Evolutionary conservation across 116 monocot genomes (phyloP), one percentile per base, ranked within the genome.

Genomic region (Posidonia oceanica): DNA sequence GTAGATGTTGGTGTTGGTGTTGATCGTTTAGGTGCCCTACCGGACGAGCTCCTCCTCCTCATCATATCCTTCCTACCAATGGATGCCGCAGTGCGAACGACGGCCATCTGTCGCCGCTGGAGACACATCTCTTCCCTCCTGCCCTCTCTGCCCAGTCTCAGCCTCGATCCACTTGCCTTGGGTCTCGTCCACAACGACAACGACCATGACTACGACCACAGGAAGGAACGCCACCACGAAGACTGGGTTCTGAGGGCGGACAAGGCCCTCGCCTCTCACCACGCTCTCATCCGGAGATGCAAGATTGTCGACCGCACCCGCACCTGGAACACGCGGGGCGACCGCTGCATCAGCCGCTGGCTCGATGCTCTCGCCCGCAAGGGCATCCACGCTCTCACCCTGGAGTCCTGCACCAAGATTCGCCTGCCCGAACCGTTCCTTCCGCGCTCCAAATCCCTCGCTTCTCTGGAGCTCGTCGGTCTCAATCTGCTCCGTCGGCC

Each of bases 401-500:
- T 62, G 36, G 37, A 62, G 62, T 21, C 62, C 11, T 13, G 22
- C 62, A 13, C 21, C 62, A 36, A 29, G 14, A 8, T 62, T 36
- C 11, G 37, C 36, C 36, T 62, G 7, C 62, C 62, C 21, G 22
- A 62, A 14, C 62, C 62, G 14, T 62, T 21, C 36, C 36, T 62
- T 36, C 62, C 62, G 29, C 62, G 36, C 7, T 0, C 62, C 13
- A 62, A 62, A 22, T 36, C 36, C 36, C 62, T 62, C 61, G 29
- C 7, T 2, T 62, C 61, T 4, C 61, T 62, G 14, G 13, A 62
- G 22, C 21, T 62, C 4, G 14, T 62, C 22, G 62, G 62, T 21
- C 62, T 62, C 62, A 62, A 62, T 36, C 36, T 62, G 36, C 62
- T 62, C 62, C 36, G 14, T 62, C 62, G 62, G 14, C 29, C 29